A percentile compares a stretch with the other conserved stretches of the same genome.
Evolutionary conservation across 2,329 filamentous ascomycete genomes (phyloP).

Genomic region (Curvularia spicifera): DNA sequence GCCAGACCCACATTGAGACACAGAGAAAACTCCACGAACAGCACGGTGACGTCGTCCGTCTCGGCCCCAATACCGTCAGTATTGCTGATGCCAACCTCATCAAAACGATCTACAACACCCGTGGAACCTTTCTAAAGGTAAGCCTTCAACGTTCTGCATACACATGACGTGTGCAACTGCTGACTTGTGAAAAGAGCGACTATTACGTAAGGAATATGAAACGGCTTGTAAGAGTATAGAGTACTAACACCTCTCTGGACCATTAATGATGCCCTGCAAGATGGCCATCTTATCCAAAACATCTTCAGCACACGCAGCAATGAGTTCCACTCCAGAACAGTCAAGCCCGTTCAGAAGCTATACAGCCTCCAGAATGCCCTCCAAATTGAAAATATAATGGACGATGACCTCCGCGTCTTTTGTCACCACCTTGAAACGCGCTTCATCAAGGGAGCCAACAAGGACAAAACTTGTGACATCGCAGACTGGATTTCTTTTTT

Average conservation of each 20-base stretch:
- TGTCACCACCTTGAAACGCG: constrained; percentile 35
- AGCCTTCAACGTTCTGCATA: not conserved
- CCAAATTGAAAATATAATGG: constrained; percentile 38
- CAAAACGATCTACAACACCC: constrained; percentile 43
- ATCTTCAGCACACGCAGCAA: constrained; percentile 44
- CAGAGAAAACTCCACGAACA: constrained; percentile 39
- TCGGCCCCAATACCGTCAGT: constrained; percentile 42
- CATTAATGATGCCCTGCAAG: constrained; percentile 44
- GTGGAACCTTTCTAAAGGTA: constrained; percentile 43
- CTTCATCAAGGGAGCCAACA: constrained; percentile 34
- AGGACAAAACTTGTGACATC: constrained; percentile 40
- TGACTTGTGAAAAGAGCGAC: constrained; percentile 30
- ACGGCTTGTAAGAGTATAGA: not conserved
- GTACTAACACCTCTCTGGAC: constrained; percentile 4
- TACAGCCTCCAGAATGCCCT: constrained; percentile 35
- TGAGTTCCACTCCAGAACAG: constrained; percentile 32
- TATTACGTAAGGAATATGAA: constrained; percentile 30
- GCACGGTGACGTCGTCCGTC: constrained; percentile 38
- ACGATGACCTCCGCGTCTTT: constrained; percentile 31
- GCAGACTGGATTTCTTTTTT: constrained; percentile 44
- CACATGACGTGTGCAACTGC: not conserved
- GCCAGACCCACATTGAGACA: constrained; percentile 40
- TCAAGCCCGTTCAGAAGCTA: constrained; percentile 42
- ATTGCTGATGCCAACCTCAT: constrained; percentile 38
- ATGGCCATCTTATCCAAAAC: constrained; percentile 39